phyloP scores from a whole-genome alignment of 768 basidiomycete species.

The Clathrus columnatus region DNA sequence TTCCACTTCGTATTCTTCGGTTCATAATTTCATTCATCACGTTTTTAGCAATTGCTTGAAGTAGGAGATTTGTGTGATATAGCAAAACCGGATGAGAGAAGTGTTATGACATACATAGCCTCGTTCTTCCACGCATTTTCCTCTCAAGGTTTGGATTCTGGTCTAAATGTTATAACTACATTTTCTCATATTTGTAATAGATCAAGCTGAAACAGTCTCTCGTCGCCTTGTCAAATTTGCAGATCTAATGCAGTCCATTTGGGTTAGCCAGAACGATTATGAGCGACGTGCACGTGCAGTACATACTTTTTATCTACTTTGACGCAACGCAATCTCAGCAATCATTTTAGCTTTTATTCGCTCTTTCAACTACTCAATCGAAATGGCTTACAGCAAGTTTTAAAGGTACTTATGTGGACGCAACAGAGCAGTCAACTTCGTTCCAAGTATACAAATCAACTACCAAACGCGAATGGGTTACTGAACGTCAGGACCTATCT shows the following conservation, averaged over 20 bases:
- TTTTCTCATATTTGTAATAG: slow-evolving; percentile 31
- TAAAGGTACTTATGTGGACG: slow-evolving; percentile 70
- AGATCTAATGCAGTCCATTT: slow-evolving; percentile 88
- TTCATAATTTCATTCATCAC: not conserved
- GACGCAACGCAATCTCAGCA: not conserved
- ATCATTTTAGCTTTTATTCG: slow-evolving; percentile 46
- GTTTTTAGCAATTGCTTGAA: slow-evolving; percentile 79
- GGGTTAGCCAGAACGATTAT: slow-evolving; percentile 85
- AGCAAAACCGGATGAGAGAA: slow-evolving; percentile 85
- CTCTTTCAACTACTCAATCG: slow-evolving; percentile 56
- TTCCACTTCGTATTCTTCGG: not conserved
- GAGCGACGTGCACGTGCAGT: slow-evolving; percentile 76
- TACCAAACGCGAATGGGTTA: slow-evolving; percentile 80
- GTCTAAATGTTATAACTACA: not conserved
- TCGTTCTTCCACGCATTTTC: slow-evolving; percentile 98
- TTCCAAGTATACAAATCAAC: slow-evolving; percentile 81
- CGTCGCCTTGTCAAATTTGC: slow-evolving; percentile 93
- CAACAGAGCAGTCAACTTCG: slow-evolving; percentile 61
- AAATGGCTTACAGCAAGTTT: slow-evolving; percentile 63
- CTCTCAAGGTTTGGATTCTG: slow-evolving; percentile 64
- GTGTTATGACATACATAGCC: slow-evolving; percentile 97
- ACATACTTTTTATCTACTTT: slow-evolving; percentile 16
- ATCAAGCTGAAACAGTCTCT: slow-evolving; percentile 91
- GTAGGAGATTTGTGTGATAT: slow-evolving; percentile 91
- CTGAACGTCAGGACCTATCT: slow-evolving; percentile 79